These are phyloP conservation scores for Teunomyces stri DNA, from an alignment of 805 yeast genomes.

Conservation along the genomic window DNA sequence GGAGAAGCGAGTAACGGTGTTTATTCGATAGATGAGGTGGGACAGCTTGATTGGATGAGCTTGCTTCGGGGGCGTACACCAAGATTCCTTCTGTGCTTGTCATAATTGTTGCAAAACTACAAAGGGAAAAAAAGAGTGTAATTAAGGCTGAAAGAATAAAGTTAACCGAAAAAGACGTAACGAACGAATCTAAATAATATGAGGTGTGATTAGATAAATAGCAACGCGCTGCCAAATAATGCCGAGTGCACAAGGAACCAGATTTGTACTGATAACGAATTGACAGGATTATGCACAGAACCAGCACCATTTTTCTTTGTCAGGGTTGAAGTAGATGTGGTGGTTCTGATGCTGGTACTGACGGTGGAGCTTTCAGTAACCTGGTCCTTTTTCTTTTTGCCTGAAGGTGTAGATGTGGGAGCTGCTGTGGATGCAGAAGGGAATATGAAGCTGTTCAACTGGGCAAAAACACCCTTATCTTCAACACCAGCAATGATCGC, in stretches of 20 bases:
- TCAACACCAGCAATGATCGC: conserved; percentile 33
- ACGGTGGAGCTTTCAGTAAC: conserved; percentile 3
- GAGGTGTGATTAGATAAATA: conserved; percentile 10
- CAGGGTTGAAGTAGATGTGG: not conserved
- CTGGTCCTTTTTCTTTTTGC: conserved; percentile 8
- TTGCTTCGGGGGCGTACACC: not conserved
- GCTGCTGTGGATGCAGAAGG: conserved; percentile 11
- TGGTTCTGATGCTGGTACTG: conserved; percentile 2
- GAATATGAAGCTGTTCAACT: conserved; percentile 32
- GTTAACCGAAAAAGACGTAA: not conserved
- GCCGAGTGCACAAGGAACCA: conserved; percentile 19
- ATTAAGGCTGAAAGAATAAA: not conserved
- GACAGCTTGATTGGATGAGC: not conserved
- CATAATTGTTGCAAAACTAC: not conserved
- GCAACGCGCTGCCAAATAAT: conserved; percentile 21
- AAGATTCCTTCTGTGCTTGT: no score
- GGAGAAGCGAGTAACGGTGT: not conserved
- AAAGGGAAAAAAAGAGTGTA: not conserved
- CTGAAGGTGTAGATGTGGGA: conserved; percentile 8
- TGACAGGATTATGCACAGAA: conserved; percentile 1
- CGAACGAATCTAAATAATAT: not conserved
- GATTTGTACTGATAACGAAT: conserved; percentile 6
- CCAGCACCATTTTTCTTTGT: conserved; percentile 1
- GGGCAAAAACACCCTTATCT: conserved; percentile 33
- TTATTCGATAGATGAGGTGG: not conserved